These are phyloP conservation scores for Adansonia madagascariensis DNA, from an alignment of 441 rosid species.

Conservation along the genomic window DNA sequence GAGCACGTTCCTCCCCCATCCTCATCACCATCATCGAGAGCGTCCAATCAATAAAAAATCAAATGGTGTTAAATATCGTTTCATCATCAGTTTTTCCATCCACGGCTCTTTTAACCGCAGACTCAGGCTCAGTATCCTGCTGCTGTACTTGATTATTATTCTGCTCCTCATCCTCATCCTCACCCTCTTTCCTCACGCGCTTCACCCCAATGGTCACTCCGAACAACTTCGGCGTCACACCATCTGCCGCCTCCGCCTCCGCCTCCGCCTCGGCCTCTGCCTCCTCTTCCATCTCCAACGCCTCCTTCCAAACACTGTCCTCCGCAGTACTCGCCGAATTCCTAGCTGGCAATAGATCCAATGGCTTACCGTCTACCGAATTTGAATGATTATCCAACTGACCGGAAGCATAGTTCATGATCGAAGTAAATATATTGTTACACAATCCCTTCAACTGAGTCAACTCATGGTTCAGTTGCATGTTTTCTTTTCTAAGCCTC, in stretches of 20 bases:
- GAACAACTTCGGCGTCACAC: slow-evolving; percentile 63
- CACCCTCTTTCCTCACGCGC: slow-evolving; percentile 61
- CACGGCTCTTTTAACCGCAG: slow-evolving; percentile 63
- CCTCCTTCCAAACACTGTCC: slow-evolving; percentile 31
- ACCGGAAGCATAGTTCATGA: slow-evolving; percentile 61
- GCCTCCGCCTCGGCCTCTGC: not conserved
- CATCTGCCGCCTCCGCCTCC: slow-evolving; percentile 45
- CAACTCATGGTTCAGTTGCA: slow-evolving; percentile 65
- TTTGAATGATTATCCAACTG: slow-evolving; percentile 41
- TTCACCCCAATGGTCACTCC: slow-evolving; percentile 83
- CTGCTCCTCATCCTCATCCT: slow-evolving; percentile 40
- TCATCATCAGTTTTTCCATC: slow-evolving; percentile 45
- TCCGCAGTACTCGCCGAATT: slow-evolving; percentile 33
- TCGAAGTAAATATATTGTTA: slow-evolving; percentile 57
- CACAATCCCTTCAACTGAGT: slow-evolving; percentile 65
- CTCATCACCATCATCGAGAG: not conserved
- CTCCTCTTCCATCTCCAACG: slow-evolving; percentile 27
- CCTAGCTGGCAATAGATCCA: slow-evolving; percentile 41
- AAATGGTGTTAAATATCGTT: not conserved
- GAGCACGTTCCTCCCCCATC: slow-evolving; percentile 8
- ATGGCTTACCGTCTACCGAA: slow-evolving; percentile 36
- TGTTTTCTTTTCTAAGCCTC: slow-evolving; percentile 68
- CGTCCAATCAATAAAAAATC: slow-evolving; percentile 17
- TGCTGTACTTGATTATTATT: slow-evolving; percentile 28
- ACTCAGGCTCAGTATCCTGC: slow-evolving; percentile 38